phyloP scores from a whole-genome alignment of 495 filamentous ascomycete genomes.

The Terfezia claveryi region DNA sequence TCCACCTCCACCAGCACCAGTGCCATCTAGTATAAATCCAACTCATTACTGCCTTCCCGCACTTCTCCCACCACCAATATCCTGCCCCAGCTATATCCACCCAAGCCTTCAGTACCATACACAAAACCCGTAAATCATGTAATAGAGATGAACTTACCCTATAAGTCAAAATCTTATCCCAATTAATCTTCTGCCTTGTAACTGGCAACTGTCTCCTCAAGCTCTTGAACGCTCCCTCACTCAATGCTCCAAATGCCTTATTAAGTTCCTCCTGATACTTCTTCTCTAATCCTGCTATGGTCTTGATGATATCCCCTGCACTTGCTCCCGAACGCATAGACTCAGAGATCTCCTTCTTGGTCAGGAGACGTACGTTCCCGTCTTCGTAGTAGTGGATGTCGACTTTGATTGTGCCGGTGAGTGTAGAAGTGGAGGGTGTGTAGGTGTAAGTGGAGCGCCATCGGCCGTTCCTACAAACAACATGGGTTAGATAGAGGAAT shows the following conservation, averaged over 20 bases:
- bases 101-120: not conserved
- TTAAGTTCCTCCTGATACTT: constrained; percentile 95
- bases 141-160: constrained; percentile 24
- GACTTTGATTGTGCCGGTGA: constrained; percentile 50
- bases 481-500: not conserved
- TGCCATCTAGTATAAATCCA: too few relatives aligned
- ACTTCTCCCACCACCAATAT: not conserved
- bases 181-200: constrained; percentile 95
- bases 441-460: constrained; percentile 80
- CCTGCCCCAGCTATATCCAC: not conserved
- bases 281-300: constrained; percentile 60
- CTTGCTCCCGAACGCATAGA: constrained; percentile 33
- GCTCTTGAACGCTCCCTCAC: constrained; percentile 86
- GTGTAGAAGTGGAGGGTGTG: constrained; percentile 35
- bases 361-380: constrained; percentile 82
- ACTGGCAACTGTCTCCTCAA: constrained; percentile 83
- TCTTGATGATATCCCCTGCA: constrained; percentile 44
- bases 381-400: constrained; percentile 99
- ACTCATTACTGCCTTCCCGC: not conserved
- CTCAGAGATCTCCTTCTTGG: constrained; percentile 46
- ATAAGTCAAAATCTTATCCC: constrained; percentile 98
- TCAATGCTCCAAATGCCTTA: constrained; percentile 62
- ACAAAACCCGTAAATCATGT: not conserved
- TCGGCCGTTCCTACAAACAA: constrained; percentile 63
- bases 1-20: too few relatives aligned